A percentile compares a stretch with the other conserved stretches of the same genome.
Evolutionary conservation across 116 monocot genomes (phyloP).

Genomic region (Cymodocea nodosa): DNA sequence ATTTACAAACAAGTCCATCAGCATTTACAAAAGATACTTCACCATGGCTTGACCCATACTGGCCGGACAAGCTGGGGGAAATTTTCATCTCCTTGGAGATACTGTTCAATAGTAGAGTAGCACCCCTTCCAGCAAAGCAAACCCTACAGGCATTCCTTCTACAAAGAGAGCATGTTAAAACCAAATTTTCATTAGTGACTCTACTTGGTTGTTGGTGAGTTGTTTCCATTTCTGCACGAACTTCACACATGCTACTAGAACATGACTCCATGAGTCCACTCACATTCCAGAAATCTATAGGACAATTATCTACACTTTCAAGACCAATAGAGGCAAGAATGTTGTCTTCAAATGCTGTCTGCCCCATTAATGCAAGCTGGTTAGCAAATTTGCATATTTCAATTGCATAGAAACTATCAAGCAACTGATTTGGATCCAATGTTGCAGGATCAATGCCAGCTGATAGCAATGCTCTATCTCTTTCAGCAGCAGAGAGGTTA

Average conservation of each 20-base stretch:
- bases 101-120: conserved; percentile 39
- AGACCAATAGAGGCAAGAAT: conserved; percentile 80
- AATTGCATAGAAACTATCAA: conserved; percentile 41
- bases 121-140: conserved; percentile 95
- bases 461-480: conserved; percentile 70
- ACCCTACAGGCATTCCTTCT: conserved; percentile 56
- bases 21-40: conserved; percentile 17
- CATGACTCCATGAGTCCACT: conserved; percentile 44
- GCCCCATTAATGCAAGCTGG: conserved; percentile 56
- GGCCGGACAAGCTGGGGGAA: conserved; percentile 27
- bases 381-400: conserved; percentile 56
- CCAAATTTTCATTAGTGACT: conserved; percentile 16
- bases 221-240: conserved; percentile 28
- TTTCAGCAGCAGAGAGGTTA: conserved; percentile 80
- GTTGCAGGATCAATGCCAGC: conserved; percentile 72
- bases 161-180: conserved; percentile 61
- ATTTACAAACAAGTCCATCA: conserved; percentile 63
- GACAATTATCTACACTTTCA: conserved; percentile 21
- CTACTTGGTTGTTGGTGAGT: conserved; percentile 7
- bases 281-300: conserved; percentile 92
- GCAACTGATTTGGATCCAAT: conserved; percentile 77
- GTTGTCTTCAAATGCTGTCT: conserved; percentile 63
- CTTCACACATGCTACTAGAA: conserved; percentile 49
- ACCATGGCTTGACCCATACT: conserved; percentile 66
- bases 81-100: conserved; percentile 46